Evolutionary conservation across 225 moss, liverwort and hornwort genomes (phyloP).

Genomic region (Physcomitrellopsis africana): DNA sequence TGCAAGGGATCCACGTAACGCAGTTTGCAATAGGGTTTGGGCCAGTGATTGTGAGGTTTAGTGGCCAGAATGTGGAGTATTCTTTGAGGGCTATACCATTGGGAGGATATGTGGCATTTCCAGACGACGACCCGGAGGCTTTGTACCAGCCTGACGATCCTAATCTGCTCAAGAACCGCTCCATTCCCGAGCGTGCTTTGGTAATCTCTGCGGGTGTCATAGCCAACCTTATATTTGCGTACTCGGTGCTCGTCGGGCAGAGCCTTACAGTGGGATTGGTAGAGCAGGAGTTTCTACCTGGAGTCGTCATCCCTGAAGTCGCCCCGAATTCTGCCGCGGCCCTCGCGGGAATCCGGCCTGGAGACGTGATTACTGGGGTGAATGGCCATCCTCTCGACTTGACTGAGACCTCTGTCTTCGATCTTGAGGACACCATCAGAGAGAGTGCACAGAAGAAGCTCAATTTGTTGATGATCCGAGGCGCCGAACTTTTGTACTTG

Average conservation of each 20-base stretch:
- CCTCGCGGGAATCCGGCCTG: slow-evolving; percentile 51
- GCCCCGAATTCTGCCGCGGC: slow-evolving; percentile 56
- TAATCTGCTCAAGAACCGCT: slow-evolving; percentile 60
- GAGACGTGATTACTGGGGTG: slow-evolving; percentile 63
- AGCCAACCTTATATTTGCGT: slow-evolving; percentile 70
- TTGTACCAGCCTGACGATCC: slow-evolving; percentile 57
- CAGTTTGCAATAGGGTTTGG: slow-evolving; percentile 75
- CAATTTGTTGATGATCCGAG: slow-evolving; percentile 39
- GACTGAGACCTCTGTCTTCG: slow-evolving; percentile 56
- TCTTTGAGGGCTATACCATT: slow-evolving; percentile 61
- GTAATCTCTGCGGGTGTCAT: slow-evolving; percentile 76
- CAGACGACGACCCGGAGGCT: slow-evolving; percentile 60
- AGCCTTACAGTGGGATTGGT: slow-evolving; percentile 64
- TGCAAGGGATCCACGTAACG: slow-evolving; percentile 65
- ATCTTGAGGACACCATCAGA: slow-evolving; percentile 66
- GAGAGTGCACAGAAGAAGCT: slow-evolving; percentile 47
- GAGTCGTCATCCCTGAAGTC: slow-evolving; percentile 65
- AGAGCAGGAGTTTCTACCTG: slow-evolving; percentile 66
- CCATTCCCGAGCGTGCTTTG: slow-evolving; percentile 58
- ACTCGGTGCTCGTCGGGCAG: slow-evolving; percentile 57
- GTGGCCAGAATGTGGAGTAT: slow-evolving; percentile 57
- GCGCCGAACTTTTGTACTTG: slow-evolving; percentile 33
- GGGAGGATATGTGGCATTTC: slow-evolving; percentile 69
- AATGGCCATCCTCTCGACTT: slow-evolving; percentile 45
- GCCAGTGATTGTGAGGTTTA: slow-evolving; percentile 54